These are phyloP conservation scores for Venturia carpophila DNA, from an alignment of 2,329 filamentous ascomycete species.

Conservation along the genomic window DNA sequence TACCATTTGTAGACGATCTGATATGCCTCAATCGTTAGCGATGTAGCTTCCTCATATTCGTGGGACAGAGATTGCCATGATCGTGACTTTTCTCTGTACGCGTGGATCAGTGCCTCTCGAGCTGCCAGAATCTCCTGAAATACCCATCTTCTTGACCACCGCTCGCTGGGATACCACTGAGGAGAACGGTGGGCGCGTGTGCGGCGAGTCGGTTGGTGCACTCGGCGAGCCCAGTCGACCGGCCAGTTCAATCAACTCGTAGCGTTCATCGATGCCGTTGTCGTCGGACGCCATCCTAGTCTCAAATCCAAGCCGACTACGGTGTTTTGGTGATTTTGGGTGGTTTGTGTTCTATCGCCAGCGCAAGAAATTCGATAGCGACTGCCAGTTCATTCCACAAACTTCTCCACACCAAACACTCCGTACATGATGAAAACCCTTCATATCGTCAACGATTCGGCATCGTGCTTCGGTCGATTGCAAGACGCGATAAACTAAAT, in stretches of 20 bases:
- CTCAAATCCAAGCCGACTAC: not conserved
- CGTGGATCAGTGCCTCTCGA: not conserved
- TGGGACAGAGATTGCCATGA: not conserved
- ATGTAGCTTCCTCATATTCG: not conserved
- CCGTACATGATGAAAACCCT: not conserved
- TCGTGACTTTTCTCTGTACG: not conserved
- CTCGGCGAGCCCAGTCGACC: not conserved
- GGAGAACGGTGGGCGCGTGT: not conserved
- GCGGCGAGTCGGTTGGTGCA: not conserved
- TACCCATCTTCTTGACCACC: not conserved
- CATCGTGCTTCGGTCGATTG: not conserved
- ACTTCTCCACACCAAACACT: slow-evolving; percentile 4
- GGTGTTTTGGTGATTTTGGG: not conserved
- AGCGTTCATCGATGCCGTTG: not conserved
- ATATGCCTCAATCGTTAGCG: not conserved
- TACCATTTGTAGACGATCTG: not conserved
- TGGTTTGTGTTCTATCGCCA: not conserved
- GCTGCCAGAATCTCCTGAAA: slow-evolving; percentile 1
- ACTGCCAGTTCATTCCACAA: not conserved
- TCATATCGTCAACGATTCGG: not conserved
- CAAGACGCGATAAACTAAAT: slow-evolving; percentile 7
- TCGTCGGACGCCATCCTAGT: not conserved
- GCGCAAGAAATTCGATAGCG: not conserved
- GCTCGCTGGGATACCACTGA: not conserved
- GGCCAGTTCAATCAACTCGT: not conserved